Percentiles rank a stretch among this genome's conserved stretches.
These are phyloP conservation scores for Dictyostelium firmibasis DNA, from an alignment of 78 protist genomes.

Conservation along the genomic window DNA sequence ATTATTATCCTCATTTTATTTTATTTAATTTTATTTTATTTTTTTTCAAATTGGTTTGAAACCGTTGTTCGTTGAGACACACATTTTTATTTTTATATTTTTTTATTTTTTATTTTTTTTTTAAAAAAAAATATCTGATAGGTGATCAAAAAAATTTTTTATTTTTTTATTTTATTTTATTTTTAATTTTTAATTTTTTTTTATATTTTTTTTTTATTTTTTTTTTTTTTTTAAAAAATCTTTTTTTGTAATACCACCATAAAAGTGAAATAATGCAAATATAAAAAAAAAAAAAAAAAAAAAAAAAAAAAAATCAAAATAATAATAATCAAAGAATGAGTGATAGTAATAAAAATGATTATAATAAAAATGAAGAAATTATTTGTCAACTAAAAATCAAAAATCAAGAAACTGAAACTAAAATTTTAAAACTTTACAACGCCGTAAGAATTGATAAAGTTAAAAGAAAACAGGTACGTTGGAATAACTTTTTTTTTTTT, in stretches of 20 bases:
- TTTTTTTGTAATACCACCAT: background rate
- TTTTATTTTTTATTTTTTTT: no score
- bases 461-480: constrained; percentile 24
- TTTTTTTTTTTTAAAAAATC: background rate
- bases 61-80: background rate
- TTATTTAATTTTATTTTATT: no score
- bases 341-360: background rate
- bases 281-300: no score
- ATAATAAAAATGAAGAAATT: background rate
- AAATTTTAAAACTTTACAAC: constrained; percentile 5
- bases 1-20: no score
- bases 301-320: background rate
- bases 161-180: no score
- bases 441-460: constrained; percentile 14
- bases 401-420: background rate
- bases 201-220: background rate
- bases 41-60: no score
- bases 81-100: background rate
- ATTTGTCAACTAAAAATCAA: background rate
- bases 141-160: no score
- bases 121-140: no score
- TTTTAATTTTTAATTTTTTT: background rate
- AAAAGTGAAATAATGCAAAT: background rate
- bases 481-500: no score
- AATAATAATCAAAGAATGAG: background rate